A percentile compares a stretch with the other conserved stretches of the same genome.
These are phyloP conservation scores for Wickerhamiella nectarea DNA, from an alignment of 805 yeast genomes.

Conservation along the genomic window DNA sequence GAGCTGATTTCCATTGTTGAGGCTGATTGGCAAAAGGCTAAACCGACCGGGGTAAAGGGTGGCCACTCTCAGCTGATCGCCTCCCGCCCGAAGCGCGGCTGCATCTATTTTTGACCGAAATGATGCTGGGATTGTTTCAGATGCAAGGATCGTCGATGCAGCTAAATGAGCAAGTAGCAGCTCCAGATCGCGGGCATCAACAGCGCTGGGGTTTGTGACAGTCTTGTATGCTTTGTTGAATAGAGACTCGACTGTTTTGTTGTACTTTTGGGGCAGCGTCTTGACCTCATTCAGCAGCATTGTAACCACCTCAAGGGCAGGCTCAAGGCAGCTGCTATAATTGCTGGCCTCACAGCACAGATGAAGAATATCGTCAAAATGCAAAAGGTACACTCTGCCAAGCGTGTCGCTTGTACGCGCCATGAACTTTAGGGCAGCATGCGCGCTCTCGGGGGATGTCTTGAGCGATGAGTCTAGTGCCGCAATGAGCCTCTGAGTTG, in stretches of 20 bases:
- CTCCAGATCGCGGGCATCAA: not conserved
- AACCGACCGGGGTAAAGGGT: constrained; percentile 57
- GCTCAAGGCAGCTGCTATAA: constrained; percentile 10
- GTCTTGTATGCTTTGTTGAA: constrained; percentile 3
- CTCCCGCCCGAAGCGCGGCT: constrained; percentile 24
- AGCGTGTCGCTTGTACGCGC: constrained; percentile 8
- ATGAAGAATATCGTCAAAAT: constrained; percentile 15
- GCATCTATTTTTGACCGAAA: constrained; percentile 46
- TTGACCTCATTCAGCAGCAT: constrained; percentile 9
- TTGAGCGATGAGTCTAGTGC: not conserved
- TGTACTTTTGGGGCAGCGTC: constrained; percentile 8
- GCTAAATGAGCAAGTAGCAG: constrained; percentile 30
- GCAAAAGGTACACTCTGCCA: constrained; percentile 10
- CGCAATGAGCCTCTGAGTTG: constrained; percentile 9
- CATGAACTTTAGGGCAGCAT: constrained; percentile 11
- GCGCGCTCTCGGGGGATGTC: constrained; percentile 8
- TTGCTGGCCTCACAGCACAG: constrained; percentile 14
- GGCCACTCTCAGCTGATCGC: constrained; percentile 34
- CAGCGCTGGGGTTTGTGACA: constrained; percentile 2
- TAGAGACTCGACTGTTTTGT: not conserved
- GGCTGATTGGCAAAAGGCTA: constrained; percentile 60
- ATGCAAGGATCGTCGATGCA: constrained; percentile 33
- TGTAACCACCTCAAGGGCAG: constrained; percentile 5
- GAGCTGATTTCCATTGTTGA: constrained; percentile 18
- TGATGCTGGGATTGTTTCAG: constrained; percentile 42